Conservation (phyloP, 495 filamentous ascomycete genomes). For the Clavariopsis aquatica region DNA sequence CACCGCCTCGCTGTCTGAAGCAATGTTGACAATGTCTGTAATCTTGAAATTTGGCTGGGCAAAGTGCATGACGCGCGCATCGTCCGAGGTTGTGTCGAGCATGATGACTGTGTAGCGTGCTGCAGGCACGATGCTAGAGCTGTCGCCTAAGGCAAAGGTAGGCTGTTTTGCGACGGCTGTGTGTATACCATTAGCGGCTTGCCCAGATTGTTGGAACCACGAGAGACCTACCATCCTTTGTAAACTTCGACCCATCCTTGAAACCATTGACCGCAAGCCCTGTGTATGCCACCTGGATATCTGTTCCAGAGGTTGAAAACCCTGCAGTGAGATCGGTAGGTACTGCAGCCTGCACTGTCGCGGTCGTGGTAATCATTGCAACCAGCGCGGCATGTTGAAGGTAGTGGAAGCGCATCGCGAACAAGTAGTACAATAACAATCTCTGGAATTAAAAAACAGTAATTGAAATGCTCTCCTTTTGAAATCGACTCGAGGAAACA, state of each 20-base stretch:
- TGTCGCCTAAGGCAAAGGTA: constrained; percentile 33
- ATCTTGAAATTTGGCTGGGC: constrained; percentile 29
- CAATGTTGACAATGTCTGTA: constrained; percentile 16
- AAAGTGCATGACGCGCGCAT: constrained; percentile 28
- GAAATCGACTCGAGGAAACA: neutral
- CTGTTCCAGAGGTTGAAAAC: constrained; percentile 8
- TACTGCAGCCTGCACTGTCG: neutral
- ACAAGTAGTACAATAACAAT: neutral
- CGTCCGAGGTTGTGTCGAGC: constrained; percentile 32
- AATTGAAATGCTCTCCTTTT: neutral
- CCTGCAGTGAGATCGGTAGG: constrained; percentile 13
- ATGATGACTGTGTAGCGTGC: constrained; percentile 31
- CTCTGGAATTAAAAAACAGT: neutral
- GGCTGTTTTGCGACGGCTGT: constrained; percentile 27
- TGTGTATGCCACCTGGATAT: constrained; percentile 25
- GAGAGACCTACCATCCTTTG: constrained; percentile 15
- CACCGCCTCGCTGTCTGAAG: neutral
- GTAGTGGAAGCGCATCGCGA: constrained; percentile 5
- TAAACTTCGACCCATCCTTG: constrained; percentile 25
- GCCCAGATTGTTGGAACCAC: neutral
- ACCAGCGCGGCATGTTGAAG: constrained; percentile 5
- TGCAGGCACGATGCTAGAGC: constrained; percentile 18
- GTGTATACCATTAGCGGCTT: constrained; percentile 4
- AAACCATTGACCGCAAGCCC: constrained; percentile 17
- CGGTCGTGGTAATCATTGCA: neutral